Percentiles rank a stretch among this genome's conserved stretches.
These are phyloP conservation scores for Phoenix dactylifera DNA, from an alignment of 176 grass and related monocot species.

Conservation along the genomic window DNA sequence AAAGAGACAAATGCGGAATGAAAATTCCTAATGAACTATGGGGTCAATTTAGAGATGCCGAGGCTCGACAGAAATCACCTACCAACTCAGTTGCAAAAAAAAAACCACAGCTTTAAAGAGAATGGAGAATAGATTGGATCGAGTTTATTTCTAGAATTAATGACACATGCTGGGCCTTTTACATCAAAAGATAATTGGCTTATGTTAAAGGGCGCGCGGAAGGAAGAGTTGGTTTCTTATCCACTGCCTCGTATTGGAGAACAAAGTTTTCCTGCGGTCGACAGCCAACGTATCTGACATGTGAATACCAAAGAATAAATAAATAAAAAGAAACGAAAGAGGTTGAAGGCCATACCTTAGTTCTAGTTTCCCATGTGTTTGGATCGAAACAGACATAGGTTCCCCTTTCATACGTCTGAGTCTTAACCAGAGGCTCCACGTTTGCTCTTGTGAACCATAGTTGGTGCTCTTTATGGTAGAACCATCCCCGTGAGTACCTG, in stretches of 20 bases:
- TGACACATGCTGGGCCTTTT: not conserved
- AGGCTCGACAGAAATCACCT: too few species aligned
- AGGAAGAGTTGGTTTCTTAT: conserved; percentile 17
- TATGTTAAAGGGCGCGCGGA: conserved; percentile 8
- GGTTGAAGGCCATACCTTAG: conserved; percentile 45
- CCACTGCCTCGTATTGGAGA: conserved; percentile 18
- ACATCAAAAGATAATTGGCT: not conserved
- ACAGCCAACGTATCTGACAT: not conserved
- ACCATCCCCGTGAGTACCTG: conserved; percentile 82
- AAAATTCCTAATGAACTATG: too few species aligned
- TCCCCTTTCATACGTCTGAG: conserved; percentile 63
- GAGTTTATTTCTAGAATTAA: too few species aligned
- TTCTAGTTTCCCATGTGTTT: conserved; percentile 64
- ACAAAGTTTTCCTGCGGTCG: conserved; percentile 24
- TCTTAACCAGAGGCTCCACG: conserved; percentile 60
- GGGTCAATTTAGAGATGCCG: too few species aligned
- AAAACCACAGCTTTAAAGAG: too few species aligned
- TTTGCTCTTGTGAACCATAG: conserved; percentile 71
- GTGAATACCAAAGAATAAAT: not conserved
- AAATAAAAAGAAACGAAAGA: not conserved
- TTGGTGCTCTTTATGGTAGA: conserved; percentile 79
- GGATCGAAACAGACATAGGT: conserved; percentile 83
- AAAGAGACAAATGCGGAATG: too few species aligned
- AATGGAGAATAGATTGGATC: too few species aligned
- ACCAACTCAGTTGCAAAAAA: too few species aligned